Evolutionary conservation across 108 stramenopile species (phyloP).

Genomic region (Fragilaria radians): DNA sequence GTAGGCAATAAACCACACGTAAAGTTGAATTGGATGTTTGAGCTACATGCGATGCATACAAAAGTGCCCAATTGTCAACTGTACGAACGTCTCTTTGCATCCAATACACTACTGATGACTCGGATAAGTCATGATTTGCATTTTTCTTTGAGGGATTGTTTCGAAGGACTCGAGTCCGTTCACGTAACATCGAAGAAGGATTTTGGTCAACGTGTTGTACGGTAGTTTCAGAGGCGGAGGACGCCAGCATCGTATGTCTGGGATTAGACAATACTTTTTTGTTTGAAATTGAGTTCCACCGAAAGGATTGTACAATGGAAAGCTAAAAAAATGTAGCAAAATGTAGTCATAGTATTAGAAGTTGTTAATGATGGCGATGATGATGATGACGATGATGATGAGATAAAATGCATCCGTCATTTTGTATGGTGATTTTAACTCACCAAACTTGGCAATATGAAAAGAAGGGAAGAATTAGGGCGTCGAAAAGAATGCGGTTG

Average conservation of each 20-base stretch:
- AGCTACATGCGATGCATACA: conserved; percentile 73
- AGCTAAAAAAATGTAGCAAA: too few relatives aligned
- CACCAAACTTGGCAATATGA: too few relatives aligned
- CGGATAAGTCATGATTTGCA: conserved; percentile 6
- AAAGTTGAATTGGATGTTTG: conserved; percentile 43
- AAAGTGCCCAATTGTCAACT: conserved; percentile 93
- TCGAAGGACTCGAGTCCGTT: conserved; percentile 25
- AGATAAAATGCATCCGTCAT: too few relatives aligned
- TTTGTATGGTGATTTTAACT: too few relatives aligned
- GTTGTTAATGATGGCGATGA: too few relatives aligned
- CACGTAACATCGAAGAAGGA: conserved; percentile 21
- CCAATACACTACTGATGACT: conserved; percentile 85
- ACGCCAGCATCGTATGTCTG: neutral
- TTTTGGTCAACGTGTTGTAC: conserved; percentile 2
- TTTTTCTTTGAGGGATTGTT: too few relatives aligned
- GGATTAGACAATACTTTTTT: neutral
- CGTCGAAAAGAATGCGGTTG: too few relatives aligned
- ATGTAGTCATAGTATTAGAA: too few relatives aligned
- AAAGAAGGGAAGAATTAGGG: too few relatives aligned
- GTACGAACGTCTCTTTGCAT: conserved; percentile 95
- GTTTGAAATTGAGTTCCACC: neutral
- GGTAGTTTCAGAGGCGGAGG: neutral
- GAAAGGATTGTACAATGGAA: neutral
- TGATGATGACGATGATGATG: too few relatives aligned
- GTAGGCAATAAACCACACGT: conserved; percentile 66